Evolutionary conservation across 2,329 filamentous ascomycete genomes (phyloP).

Genomic region (Diaporthe nobilis): DNA sequence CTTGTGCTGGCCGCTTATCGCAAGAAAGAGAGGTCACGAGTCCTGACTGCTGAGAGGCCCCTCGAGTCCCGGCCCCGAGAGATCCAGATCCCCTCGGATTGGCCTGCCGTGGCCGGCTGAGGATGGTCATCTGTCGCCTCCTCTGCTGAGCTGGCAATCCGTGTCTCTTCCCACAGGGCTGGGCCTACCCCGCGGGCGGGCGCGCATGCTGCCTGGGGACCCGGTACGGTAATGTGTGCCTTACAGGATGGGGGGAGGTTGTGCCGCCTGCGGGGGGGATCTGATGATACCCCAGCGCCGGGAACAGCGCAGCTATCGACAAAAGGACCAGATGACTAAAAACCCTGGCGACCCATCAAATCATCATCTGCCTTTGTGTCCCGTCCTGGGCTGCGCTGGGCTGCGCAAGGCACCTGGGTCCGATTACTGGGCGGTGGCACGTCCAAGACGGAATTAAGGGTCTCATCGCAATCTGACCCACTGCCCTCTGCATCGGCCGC

Average conservation of each 20-base stretch:
- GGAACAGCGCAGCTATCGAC: slow-evolving; percentile 5
- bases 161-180: slow-evolving; percentile 22
- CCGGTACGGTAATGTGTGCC: background rate
- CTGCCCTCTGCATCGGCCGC: background rate
- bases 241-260: background rate
- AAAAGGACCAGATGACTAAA: slow-evolving; percentile 40
- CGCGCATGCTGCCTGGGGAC: background rate
- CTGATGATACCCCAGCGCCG: slow-evolving; percentile 21
- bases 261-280: slow-evolving; percentile 6
- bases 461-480: slow-evolving; percentile 26
- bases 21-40: slow-evolving; percentile 19
- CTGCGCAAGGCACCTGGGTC: background rate
- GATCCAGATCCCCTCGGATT: background rate
- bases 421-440: background rate
- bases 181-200: slow-evolving; percentile 16
- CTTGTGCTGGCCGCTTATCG: slow-evolving; percentile 1
- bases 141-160: slow-evolving; percentile 34
- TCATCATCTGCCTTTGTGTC: background rate
- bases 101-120: slow-evolving; percentile 10
- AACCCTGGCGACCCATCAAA: slow-evolving; percentile 2
- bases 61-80: slow-evolving; percentile 5
- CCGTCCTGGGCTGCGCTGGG: background rate
- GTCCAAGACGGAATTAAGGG: slow-evolving; percentile 22
- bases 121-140: slow-evolving; percentile 37
- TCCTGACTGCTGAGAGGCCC: background rate